phyloP scores from a whole-genome alignment of 73 alveolate species.

The Strombidium stylifer region DNA sequence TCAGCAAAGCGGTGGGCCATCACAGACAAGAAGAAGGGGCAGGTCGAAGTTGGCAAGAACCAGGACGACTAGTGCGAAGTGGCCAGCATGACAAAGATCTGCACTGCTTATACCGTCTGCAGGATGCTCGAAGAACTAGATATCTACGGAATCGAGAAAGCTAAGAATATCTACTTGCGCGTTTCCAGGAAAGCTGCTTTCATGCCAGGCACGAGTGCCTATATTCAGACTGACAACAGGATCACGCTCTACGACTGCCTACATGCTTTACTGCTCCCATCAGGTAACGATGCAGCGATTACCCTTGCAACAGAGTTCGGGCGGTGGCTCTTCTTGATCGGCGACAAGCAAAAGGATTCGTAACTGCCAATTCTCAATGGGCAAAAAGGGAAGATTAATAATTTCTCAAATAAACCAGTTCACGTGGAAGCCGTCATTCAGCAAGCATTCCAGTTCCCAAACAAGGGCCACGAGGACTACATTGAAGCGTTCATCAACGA shows the following conservation, averaged over 20 bases:
- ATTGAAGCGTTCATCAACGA: conserved; percentile 35
- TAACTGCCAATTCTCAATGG: too few relatives aligned
- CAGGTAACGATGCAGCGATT: conserved; percentile 84
- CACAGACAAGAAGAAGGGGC: conserved; percentile 29
- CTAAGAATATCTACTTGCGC: conserved; percentile 40
- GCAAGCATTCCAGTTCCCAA: too few relatives aligned
- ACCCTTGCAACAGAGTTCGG: conserved; percentile 50
- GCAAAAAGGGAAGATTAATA: too few relatives aligned
- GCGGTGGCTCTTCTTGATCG: conserved; percentile 32
- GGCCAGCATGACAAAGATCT: conserved; percentile 76
- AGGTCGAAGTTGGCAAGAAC: conserved; percentile 33
- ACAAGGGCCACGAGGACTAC: conserved; percentile 19
- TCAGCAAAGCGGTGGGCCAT: conserved; percentile 52
- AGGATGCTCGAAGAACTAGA: conserved; percentile 38
- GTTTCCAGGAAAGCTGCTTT: conserved; percentile 64
- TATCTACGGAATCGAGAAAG: conserved; percentile 26
- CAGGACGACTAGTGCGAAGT: conserved; percentile 48
- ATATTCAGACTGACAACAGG: conserved; percentile 40
- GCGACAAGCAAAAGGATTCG: too few relatives aligned
- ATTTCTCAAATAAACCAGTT: too few relatives aligned
- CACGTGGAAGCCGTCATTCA: too few relatives aligned
- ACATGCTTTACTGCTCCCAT: conserved; percentile 75
- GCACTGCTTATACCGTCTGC: conserved; percentile 55
- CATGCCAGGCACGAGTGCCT: conserved; percentile 74
- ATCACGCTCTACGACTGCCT: conserved; percentile 51